Conservation (phyloP, 1,284 basidiomycete genomes). For the Marasmius oreades region DNA sequence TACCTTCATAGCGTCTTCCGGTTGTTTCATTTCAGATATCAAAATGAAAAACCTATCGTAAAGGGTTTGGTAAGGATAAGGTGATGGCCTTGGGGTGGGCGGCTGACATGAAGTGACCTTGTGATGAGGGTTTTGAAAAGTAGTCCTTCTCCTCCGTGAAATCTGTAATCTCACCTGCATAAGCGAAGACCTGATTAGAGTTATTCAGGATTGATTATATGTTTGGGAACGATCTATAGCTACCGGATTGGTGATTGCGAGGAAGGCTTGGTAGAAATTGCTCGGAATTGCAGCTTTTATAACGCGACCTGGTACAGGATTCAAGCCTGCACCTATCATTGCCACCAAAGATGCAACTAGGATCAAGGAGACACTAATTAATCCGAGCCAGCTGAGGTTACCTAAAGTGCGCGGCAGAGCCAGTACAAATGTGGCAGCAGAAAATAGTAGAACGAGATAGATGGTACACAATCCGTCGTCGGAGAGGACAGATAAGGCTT, state of each 20-base stretch:
- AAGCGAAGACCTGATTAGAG: conserved; percentile 43
- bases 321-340: conserved; percentile 49
- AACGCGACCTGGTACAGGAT: conserved; percentile 40
- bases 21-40: conserved; percentile 51
- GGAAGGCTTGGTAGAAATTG: conserved; percentile 47
- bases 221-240: neutral
- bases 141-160: neutral
- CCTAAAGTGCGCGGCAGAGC: conserved; percentile 47
- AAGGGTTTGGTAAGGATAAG: neutral
- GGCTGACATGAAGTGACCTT: conserved; percentile 52
- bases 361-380: conserved; percentile 41
- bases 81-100: neutral
- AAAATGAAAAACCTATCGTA: conserved; percentile 47
- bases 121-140: neutral
- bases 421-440: conserved; percentile 39
- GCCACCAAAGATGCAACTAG: conserved; percentile 40
- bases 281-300: conserved; percentile 36
- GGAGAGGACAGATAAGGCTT: conserved; percentile 45
- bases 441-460: conserved; percentile 42
- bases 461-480: conserved; percentile 45
- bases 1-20: conserved; percentile 55
- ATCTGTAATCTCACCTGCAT: conserved; percentile 36
- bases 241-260: conserved; percentile 53
- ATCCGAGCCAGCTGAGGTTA: conserved; percentile 41
- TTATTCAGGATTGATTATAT: conserved; percentile 12